Evolutionary conservation across 768 basidiomycete genomes (phyloP).

Genomic region (Boletus sensibilis): DNA sequence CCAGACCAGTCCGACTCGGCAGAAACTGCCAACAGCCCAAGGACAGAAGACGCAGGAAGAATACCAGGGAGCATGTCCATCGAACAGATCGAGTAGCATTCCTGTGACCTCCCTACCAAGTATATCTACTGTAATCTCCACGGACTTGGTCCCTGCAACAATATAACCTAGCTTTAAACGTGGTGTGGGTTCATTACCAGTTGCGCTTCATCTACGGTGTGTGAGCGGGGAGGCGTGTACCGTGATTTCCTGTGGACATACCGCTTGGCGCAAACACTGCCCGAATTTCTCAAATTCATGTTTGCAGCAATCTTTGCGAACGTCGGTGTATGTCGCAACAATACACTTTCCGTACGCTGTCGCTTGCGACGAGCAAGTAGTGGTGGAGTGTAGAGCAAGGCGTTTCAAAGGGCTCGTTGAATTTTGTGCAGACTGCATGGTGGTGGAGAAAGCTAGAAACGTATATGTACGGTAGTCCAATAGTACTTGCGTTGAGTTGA

Average conservation of each 20-base stretch:
- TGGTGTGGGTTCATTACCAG: slow-evolving; percentile 37
- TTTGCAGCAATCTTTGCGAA: slow-evolving; percentile 78
- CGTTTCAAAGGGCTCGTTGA: slow-evolving; percentile 51
- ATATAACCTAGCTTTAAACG: neutral
- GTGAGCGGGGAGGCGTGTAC: neutral
- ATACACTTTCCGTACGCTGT: slow-evolving; percentile 87
- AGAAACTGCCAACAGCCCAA: slow-evolving; percentile 27
- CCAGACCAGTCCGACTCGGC: slow-evolving; percentile 22
- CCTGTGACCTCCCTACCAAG: neutral
- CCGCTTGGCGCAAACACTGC: slow-evolving; percentile 74
- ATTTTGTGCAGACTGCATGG: slow-evolving; percentile 29
- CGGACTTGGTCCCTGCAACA: slow-evolving; percentile 5
- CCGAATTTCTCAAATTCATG: slow-evolving; percentile 84
- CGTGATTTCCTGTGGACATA: slow-evolving; percentile 41
- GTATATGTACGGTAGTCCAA: neutral
- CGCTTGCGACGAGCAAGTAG: slow-evolving; percentile 72
- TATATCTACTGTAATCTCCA: slow-evolving; percentile 22
- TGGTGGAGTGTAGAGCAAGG: slow-evolving; percentile 69
- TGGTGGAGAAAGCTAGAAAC: neutral
- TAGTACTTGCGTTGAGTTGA: too few relatives aligned
- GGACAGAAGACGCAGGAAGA: slow-evolving; percentile 41
- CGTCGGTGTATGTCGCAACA: slow-evolving; percentile 76
- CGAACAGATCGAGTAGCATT: slow-evolving; percentile 23
- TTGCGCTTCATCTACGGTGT: slow-evolving; percentile 52
- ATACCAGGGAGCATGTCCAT: slow-evolving; percentile 33